phyloP scores from a whole-genome alignment of 768 basidiomycete genomes.

The Galerina marginata region DNA sequence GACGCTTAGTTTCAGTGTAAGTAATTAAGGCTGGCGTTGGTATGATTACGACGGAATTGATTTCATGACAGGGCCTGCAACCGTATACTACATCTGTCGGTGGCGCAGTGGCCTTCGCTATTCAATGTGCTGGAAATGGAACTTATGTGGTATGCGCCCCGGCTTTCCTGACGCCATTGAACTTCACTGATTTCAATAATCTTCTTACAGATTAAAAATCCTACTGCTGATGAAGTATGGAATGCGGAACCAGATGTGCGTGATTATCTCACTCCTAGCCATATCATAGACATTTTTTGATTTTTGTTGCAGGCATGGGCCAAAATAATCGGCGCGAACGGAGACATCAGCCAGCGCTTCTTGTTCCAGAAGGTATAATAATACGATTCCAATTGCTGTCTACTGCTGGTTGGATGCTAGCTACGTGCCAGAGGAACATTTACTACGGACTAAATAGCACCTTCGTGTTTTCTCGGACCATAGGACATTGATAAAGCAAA shows the following conservation, averaged over 20 bases:
- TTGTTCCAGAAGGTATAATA: background rate
- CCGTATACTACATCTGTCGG: constrained; percentile 1
- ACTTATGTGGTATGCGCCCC: constrained; percentile 6
- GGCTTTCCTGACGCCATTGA: background rate
- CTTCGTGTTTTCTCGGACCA: no score
- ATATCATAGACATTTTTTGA: background rate
- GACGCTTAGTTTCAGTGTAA: constrained; percentile 6
- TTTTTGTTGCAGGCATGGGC: background rate
- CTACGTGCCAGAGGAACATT: no score
- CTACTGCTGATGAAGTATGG: constrained; percentile 9
- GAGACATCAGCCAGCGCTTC: constrained; percentile 9
- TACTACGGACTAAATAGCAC: no score
- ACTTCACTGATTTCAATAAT: background rate
- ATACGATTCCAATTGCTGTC: no score
- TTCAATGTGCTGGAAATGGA: constrained; percentile 7
- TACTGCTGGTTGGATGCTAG: no score
- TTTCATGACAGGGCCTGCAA: background rate
- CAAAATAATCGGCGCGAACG: constrained; percentile 8
- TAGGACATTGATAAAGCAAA: no score
- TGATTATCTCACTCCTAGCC: background rate
- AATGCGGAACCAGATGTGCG: constrained; percentile 6
- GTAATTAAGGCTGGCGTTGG: background rate
- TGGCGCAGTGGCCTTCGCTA: constrained; percentile 1
- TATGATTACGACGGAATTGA: no score
- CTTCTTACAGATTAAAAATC: constrained; percentile 1